Base-by-base conservation (phyloP, 2,329 filamentous ascomycete genomes). In the Aureobasidium melanogenum region DNA sequence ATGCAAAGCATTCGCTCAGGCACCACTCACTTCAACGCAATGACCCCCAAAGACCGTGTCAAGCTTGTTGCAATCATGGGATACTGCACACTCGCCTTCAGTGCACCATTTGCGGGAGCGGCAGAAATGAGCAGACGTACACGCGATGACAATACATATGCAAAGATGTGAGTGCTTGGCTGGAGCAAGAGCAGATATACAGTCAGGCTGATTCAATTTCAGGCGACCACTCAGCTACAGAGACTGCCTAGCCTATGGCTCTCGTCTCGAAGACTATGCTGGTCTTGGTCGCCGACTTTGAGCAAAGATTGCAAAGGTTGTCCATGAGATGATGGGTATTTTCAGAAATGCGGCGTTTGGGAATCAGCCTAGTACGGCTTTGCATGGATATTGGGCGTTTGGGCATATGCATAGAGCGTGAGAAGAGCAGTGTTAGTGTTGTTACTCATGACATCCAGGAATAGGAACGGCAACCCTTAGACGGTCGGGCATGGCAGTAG, bases 181-280 rank as follows among this genome's bases (percentile, higher is more conserved):
- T 19, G 43, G 41, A 28, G 14, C 36, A 17, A 2, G 19, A 5
- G 17, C 15, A 5, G 34, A 19, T 48, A 19, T 24, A 17, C 15
- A 28, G 19, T 22, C 7, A 32, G 32, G 60, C 47, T 60, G 36
- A 52, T n/a, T 14, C 32, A 24, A 10, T 26, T 26, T 10, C 48
- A 72, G 71, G 63, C 68, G 70, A 34, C 70, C 69, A 30, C 63
- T 73, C 36, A 71, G 69, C 64, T 73, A 72, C 63, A 66, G 71
- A 24, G 70, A 73, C 48, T 72, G 71, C 62, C 64, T 73, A 36
- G 70, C 69, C 24, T 65, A 30, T 22, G 48, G 69, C 44, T 72
- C 71, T 52, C 67, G 67, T 26, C 64, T 72, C 15, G 69, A 71
- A 41, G 71, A 72, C 57, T 72, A 71, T 62, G 69, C 69, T 57